These are phyloP conservation scores for Proliferodiscus dingleyae DNA, from an alignment of 2,329 filamentous ascomycete species.

Conservation along the genomic window DNA sequence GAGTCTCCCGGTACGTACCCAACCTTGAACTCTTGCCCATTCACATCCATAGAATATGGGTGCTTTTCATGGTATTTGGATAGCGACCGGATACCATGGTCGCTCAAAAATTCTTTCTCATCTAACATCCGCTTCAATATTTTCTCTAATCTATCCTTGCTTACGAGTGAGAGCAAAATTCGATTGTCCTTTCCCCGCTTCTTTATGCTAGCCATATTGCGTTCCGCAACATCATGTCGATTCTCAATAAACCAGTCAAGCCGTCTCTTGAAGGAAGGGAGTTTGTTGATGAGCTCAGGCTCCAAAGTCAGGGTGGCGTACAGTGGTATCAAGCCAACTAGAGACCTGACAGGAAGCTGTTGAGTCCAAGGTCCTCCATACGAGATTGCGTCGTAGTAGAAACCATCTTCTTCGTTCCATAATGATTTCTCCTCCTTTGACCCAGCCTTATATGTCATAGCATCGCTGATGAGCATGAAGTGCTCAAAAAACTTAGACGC, in stretches of 20 bases:
- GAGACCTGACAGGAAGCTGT: slow-evolving; percentile 83
- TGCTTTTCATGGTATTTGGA: slow-evolving; percentile 88
- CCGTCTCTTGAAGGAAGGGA: slow-evolving; percentile 89
- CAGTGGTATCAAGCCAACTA: slow-evolving; percentile 89
- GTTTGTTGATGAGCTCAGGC: slow-evolving; percentile 85
- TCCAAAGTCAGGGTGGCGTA: slow-evolving; percentile 91
- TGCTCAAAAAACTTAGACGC: slow-evolving; percentile 99
- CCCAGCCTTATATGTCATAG: slow-evolving; percentile 79
- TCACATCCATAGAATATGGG: slow-evolving; percentile 93
- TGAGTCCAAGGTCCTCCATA: slow-evolving; percentile 93
- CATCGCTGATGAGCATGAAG: slow-evolving; percentile 95
- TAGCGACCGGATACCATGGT: slow-evolving; percentile 85
- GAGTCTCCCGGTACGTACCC: slow-evolving; percentile 93
- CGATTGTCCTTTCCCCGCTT: slow-evolving; percentile 87
- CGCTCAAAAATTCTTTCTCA: slow-evolving; percentile 86
- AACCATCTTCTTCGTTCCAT: slow-evolving; percentile 95
- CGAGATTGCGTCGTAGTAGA: slow-evolving; percentile 98
- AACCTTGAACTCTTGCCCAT: slow-evolving; percentile 83
- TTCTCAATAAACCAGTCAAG: slow-evolving; percentile 93
- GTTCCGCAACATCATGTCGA: slow-evolving; percentile 77
- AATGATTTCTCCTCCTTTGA: slow-evolving; percentile 73
- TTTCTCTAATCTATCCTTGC: slow-evolving; percentile 83
- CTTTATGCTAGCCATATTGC: slow-evolving; percentile 90
- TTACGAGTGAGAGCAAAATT: slow-evolving; percentile 83
- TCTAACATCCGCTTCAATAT: slow-evolving; percentile 91